Evolutionary conservation across 768 basidiomycete genomes (phyloP), one percentile per base, ranked within the genome.

Genomic region (Hirschioporus abietinus): DNA sequence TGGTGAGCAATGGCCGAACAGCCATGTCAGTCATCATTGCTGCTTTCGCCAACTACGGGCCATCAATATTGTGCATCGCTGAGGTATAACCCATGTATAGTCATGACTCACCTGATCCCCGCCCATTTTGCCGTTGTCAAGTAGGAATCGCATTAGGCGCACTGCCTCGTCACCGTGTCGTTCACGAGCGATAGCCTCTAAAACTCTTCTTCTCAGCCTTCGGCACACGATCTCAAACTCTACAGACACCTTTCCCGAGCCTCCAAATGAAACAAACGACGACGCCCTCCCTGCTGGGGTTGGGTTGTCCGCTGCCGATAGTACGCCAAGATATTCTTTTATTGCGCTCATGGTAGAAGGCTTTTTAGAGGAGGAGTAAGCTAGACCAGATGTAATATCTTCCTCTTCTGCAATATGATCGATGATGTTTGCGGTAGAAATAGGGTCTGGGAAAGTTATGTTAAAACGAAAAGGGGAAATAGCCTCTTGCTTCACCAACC

Each of bases 21-120:
- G 95, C 92, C 74, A 93, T 94, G 35, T 90, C 83, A 1, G 93
- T 85, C 82, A 99, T 91, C 92, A 99, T 93, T 20, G 93, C 92
- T 63, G 90, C 82, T 76, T 96, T 96, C 34, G 93, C 91, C 62
- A 99, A 88, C 96, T 99, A 70, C 17, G 34, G 20, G n/a, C 52
- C 34, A 35, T 20, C 58, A 63, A 35, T 58, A 70, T 64, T 65
- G 63, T 57, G 59, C 59, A 27, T 18, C 12, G 30, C 15, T 25
- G 9, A 61, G 23, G 30, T 18, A 24, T 15, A n/a, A n/a, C 4
- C 9, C 20, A 59, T n/a, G 20, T 26, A 59, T 3, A 15, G 25
- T 61, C 60, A 8, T 61, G 15, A 76, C 84, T 67, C 65, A 93
- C 96, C 77, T 95, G 93, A 74, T 96, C 95, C 77, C 97, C 96